Evolutionary conservation across 306 rosid species (phyloP), one percentile per base, ranked within the genome.

Genomic region (Vigna hirtella): DNA sequence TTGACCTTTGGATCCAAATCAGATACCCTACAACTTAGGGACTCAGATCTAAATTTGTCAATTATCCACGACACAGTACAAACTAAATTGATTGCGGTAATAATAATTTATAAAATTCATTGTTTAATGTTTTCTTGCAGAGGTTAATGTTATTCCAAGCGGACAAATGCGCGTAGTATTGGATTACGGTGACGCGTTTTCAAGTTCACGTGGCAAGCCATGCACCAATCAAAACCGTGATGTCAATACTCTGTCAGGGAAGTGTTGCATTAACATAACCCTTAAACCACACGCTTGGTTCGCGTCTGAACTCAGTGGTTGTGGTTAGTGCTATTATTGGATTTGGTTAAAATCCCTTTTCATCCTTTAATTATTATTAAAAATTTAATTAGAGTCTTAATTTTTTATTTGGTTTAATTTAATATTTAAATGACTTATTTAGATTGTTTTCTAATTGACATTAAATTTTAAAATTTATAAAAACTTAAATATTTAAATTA

Each of bases 31-130:
- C 18, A 16, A 20, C 32, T 43, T 12, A 8, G 2, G 24, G 51
- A 4, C 47, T 79, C 77, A 58, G 88, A 81, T 84, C 90, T 82
- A 69, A 72, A 51, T 22, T 32, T 73, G 34, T 67, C 50, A n/a
- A 34, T 10, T 20, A 52, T 5, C 12, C 52, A 16, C 48, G 8
- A 77, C 14, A 40, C 6, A 4, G 30, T 36, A 7, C 8, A 52
- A 45, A 43, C 48, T 43, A 10, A 43, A 43, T 43, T 2, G 4
- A 45, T 12, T 3, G 5, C 7, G 7, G 0, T 32, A 8, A 71
- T 66, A 20, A 17, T 66, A 4, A 4, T 2, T 42, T 7, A 40
- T 3, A 56, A 56, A 56, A 15, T 2, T 56, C 62, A 9, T 4
- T 56, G 22, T 28, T 62, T 62, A 28, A 4, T 14, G 43, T 32